These are phyloP conservation scores for Tylopilus subfusipes DNA, from an alignment of 768 basidiomycete species.

Conservation along the genomic window DNA sequence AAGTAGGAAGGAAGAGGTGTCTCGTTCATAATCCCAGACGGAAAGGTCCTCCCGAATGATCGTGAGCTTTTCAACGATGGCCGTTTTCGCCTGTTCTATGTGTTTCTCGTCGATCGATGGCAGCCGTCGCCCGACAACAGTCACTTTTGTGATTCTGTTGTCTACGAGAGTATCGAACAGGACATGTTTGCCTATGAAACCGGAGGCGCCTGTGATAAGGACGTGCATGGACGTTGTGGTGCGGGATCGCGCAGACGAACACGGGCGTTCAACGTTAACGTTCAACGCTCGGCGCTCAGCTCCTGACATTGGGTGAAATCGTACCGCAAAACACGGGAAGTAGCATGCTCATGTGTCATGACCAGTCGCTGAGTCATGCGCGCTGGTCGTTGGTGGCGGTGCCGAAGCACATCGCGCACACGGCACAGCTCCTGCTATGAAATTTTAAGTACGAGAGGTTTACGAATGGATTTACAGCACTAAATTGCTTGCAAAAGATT, in stretches of 20 bases:
- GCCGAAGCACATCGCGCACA: too few species aligned
- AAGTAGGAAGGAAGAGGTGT: too few species aligned
- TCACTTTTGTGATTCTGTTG: slow-evolving; percentile 24
- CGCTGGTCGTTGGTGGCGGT: too few species aligned
- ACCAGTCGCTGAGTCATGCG: too few species aligned
- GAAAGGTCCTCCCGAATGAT: slow-evolving; percentile 24
- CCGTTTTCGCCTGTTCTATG: slow-evolving; percentile 11
- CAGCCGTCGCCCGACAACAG: slow-evolving; percentile 22
- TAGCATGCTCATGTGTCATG: too few species aligned
- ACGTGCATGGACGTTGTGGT: slow-evolving; percentile 18
- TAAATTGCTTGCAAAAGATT: too few species aligned
- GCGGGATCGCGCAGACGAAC: neutral
- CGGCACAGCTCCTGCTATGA: too few species aligned
- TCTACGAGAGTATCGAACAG: slow-evolving; percentile 17
- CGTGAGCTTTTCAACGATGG: slow-evolving; percentile 20
- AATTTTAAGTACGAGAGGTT: too few species aligned
- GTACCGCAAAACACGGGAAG: too few species aligned
- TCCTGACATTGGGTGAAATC: too few species aligned
- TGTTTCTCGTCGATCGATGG: slow-evolving; percentile 21
- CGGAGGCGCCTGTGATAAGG: slow-evolving; percentile 26
- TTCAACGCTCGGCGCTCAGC: neutral
- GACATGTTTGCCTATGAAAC: slow-evolving; percentile 22
- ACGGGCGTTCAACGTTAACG: neutral
- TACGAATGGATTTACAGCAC: too few species aligned
- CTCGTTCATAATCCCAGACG: slow-evolving; percentile 28